Percentiles rank a stretch among this genome's conserved stretches.
These are phyloP conservation scores for Rhizopogon vinicolor DNA, from an alignment of 768 basidiomycete species.

Conservation along the genomic window DNA sequence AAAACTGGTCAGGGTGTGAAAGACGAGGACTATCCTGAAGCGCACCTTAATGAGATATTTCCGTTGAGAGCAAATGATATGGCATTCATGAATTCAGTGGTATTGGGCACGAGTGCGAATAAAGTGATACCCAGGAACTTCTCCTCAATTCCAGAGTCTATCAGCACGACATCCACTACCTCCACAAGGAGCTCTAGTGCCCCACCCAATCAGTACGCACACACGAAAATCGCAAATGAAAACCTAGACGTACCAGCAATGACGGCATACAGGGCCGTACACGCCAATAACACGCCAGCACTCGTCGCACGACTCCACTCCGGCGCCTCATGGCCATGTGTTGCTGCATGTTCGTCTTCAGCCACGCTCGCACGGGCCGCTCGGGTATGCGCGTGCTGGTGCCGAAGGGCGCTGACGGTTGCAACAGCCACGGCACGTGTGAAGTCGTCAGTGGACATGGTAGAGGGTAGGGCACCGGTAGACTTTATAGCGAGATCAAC, in stretches of 20 bases:
- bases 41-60: slow-evolving; percentile 92
- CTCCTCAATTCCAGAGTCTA: slow-evolving; percentile 91
- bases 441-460: slow-evolving; percentile 82
- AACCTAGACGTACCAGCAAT: slow-evolving; percentile 75
- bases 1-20: slow-evolving; percentile 1
- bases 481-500: slow-evolving; percentile 76
- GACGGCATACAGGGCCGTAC: slow-evolving; percentile 89
- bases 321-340: slow-evolving; percentile 89
- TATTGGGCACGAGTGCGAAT: slow-evolving; percentile 97
- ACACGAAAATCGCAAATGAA: not conserved
- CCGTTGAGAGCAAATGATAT: slow-evolving; percentile 96
- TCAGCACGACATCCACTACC: slow-evolving; percentile 89
- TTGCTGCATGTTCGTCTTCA: slow-evolving; percentile 45
- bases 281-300: slow-evolving; percentile 82
- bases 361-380: slow-evolving; percentile 39
- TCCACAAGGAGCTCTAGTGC: slow-evolving; percentile 83
- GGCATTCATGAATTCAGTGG: slow-evolving; percentile 99
- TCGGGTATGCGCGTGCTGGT: slow-evolving; percentile 58
- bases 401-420: slow-evolving; percentile 85
- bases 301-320: slow-evolving; percentile 92
- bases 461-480: slow-evolving; percentile 42
- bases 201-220: not conserved
- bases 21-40: not conserved
- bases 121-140: slow-evolving; percentile 96
- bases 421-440: slow-evolving; percentile 92